Base-by-base conservation (phyloP, 164 flowering plant species). In the Sedum album region DNA sequence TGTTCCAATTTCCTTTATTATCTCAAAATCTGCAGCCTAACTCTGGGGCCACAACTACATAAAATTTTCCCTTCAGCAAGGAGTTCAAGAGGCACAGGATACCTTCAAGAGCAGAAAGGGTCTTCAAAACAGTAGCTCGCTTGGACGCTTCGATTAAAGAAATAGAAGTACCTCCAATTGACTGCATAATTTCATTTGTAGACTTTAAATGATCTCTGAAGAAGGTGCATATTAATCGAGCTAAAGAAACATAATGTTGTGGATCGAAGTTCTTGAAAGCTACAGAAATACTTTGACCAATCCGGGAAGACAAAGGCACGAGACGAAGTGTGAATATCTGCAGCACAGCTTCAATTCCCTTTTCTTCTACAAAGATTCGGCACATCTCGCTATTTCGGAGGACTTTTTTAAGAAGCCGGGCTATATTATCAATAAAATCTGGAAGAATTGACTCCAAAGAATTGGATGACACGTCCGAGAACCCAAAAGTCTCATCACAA, bases 311-410 rank as follows among this genome's bases (percentile, higher is more conserved):
- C 75, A 77, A 78, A 71, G 96, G 94, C 84, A 88, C 31, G 28
- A 78, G 69, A 9, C 90, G 92, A 82, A 90, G 77, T 17, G 80
- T 83, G 70, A 90, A 83, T 39, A 93, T 69, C 82, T 88, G 86
- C 73, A 93, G 73, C 69, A 90, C 86, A 71, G 91, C 87, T 71
- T 93, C 98, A 76, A 90, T 77, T 57, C 98, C 98, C 69, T 85
- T 89, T 80, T 88, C 90, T 78, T 93, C 98, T 75, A 89, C 81
- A 78, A 93, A 93, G 31, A 90, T 76, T 6, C 97, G 89, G 69
- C 97, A 88, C 17, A 88, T 84, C 44, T 93, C 98, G 74, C 91
- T 83, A 82, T 93, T 93, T 73, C 90, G 96, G 73, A 90, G 93
- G 73, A 93, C 76, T 41, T 89, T 86, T 78, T 88, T 96, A 72